Evolutionary conservation across 1,139 yeast species (phyloP), one percentile per base, ranked within the genome.

Genomic region (Hemisphaericaspora lyxosophila): DNA sequence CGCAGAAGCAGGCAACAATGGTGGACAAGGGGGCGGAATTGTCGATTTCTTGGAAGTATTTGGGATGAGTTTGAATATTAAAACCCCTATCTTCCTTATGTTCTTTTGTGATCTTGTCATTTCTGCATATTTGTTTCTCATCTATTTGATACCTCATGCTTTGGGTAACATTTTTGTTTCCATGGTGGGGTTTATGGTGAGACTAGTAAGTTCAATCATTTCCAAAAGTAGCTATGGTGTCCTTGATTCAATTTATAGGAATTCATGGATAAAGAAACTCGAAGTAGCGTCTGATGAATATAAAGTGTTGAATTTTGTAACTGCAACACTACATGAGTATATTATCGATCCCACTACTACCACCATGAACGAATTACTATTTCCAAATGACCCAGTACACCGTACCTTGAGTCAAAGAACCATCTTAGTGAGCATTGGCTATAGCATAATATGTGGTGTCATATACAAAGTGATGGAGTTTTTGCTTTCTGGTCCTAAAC

Each of bases 101-200:
- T 32, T 59, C 2, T 31, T 67, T 20, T 62, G 77, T 25, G 73
- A 79, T 44, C 48, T 67, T 2, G 57, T 75, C 17, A 62, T 77
- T 6, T 54, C 73, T 0, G 55, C 64, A 1, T 74, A 72, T 38
- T 52, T 80, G 33, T 62, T 74, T 25, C 38, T 67, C 5, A 63
- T 78, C 3, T 82, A 80, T 50, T 62, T 76, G 26, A 46, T 80
- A 2, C 89, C 89, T 1, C 75, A 80, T 5, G 48, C 72, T 30
- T 38, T 76, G 9, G 86, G 86, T 4, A 64, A 57, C 36, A 27
- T 60, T 34, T 42, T 61, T 9, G 48, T 59, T 2, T 38, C 54
- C n/a, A 32, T 47, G n/a, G 30, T 44, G 5, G 52, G 54, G 7
- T 19, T 31, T 12, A 15, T 38, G 4, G 17, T 44, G 5, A 42